Evolutionary conservation across 306 rosid species (phyloP), one percentile per base, ranked within the genome.

Genomic region (Phaseolus lunatus): DNA sequence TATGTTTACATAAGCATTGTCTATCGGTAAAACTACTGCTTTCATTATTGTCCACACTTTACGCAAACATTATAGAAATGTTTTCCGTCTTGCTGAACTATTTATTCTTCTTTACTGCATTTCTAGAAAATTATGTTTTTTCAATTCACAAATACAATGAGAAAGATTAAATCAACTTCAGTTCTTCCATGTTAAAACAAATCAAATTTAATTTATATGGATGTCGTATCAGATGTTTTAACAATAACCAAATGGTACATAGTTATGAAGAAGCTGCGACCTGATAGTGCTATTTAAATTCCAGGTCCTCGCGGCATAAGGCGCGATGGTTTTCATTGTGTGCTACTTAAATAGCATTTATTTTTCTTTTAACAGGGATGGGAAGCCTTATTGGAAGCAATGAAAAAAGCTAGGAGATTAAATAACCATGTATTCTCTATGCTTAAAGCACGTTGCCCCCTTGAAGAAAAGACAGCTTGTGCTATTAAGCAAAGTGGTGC

Each of bases 401-500:
- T 90, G 97, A 92, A 95, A 85, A 95, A 95, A 80, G 97, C 98
- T 13, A 87, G 98, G 87, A 88, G 98, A 87, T 65, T 94, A 83
- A 94, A 94, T 89, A 94, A 94, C 79, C 98, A 94, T 50, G 98
- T 94, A 43, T 94, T 94, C 85, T 92, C 97, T 73, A 95, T 95
- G 97, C 87, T 95, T 80, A 95, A 90, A 85, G 97, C 97, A 8
- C 97, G 98, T 33, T 95, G 98, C 64, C 98, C 98, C 7, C 95
- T 95, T 57, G 98, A 95, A 82, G 98, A 95, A 85, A 95, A 92
- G 85, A 95, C 96, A 63, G 98, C 98, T 22, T 95, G 98, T 69
- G 98, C 97, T 52, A 95, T 95, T 66, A 95, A 95, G 85, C 98
- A 90, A 85, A 95, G 98, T 33, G 97, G 98, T 27, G 98, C 98